Evolutionary conservation across 2,329 filamentous ascomycete genomes (phyloP).

Genomic region (Camillea tinctor): DNA sequence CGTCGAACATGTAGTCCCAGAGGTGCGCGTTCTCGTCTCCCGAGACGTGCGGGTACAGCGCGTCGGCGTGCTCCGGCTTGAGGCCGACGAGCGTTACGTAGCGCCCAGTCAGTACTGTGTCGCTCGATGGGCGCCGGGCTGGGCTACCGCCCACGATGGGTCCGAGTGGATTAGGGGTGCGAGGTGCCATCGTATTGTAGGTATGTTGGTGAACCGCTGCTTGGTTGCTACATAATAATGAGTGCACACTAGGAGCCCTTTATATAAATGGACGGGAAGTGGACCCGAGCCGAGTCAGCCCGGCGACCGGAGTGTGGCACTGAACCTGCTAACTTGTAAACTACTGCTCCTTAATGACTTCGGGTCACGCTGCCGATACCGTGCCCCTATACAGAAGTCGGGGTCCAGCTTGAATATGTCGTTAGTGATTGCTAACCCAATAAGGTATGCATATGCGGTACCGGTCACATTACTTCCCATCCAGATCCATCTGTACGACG

Average conservation of each 20-base stretch:
- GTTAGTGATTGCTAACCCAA: background rate
- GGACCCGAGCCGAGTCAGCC: background rate
- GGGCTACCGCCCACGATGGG: slow-evolving; percentile 10
- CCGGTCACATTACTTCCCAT: background rate
- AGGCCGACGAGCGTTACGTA: slow-evolving; percentile 23
- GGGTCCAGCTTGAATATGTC: too few relatives aligned
- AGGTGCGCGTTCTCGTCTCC: slow-evolving; percentile 23
- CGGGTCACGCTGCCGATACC: too few relatives aligned
- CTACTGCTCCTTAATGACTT: background rate
- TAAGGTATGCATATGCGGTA: background rate
- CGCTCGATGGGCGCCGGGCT: slow-evolving; percentile 18
- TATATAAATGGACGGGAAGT: background rate
- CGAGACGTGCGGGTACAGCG: slow-evolving; percentile 22
- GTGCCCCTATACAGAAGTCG: background rate
- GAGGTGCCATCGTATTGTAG: slow-evolving; percentile 6
- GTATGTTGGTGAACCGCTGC: background rate
- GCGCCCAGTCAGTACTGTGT: slow-evolving; percentile 20
- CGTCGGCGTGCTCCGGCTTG: slow-evolving; percentile 16
- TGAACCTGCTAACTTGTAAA: background rate
- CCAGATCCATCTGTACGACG: too few relatives aligned
- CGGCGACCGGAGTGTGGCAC: background rate
- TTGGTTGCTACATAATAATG: background rate
- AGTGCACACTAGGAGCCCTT: background rate
- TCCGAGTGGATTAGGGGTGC: slow-evolving; percentile 14
- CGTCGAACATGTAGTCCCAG: slow-evolving; percentile 29